Evolutionary conservation across 495 filamentous ascomycete species (phyloP).

Genomic region (Annulohypoxylon nitens): DNA sequence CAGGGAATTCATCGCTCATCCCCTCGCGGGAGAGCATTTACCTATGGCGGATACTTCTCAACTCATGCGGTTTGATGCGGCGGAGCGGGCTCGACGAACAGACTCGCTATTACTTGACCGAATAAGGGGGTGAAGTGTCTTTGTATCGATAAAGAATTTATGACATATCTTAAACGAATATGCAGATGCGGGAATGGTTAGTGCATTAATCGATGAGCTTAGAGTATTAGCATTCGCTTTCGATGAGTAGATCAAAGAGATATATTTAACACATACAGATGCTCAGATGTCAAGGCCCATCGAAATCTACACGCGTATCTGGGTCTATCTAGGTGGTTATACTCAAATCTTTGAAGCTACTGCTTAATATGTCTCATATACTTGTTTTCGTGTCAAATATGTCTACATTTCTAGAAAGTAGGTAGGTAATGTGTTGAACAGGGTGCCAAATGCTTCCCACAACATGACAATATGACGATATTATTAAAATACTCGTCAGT

Average conservation of each 20-base stretch:
- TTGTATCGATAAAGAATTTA: slow-evolving; percentile 30
- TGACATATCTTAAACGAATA: slow-evolving; percentile 17
- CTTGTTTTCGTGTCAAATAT: not conserved
- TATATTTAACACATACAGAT: slow-evolving; percentile 20
- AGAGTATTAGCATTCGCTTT: not conserved
- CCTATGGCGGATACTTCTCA: slow-evolving; percentile 13
- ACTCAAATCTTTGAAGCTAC: not conserved
- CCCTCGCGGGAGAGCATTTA: not conserved
- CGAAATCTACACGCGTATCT: not conserved
- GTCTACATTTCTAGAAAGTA: not conserved
- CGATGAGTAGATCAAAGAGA: slow-evolving; percentile 21
- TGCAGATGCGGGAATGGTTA: slow-evolving; percentile 11
- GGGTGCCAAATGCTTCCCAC: too few relatives aligned
- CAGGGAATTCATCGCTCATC: not conserved
- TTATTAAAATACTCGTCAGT: too few relatives aligned
- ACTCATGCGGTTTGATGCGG: slow-evolving; percentile 6
- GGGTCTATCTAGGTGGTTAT: not conserved
- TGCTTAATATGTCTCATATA: not conserved
- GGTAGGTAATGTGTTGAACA: not conserved
- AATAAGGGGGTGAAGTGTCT: slow-evolving; percentile 14
- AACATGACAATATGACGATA: too few relatives aligned
- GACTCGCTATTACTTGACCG: not conserved
- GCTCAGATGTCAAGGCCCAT: slow-evolving; percentile 14
- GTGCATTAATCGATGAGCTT: slow-evolving; percentile 15
- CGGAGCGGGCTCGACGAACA: not conserved